Evolutionary conservation across 805 yeast genomes (phyloP), one percentile per base, ranked within the genome.

Genomic region (Starmerella apicola): DNA sequence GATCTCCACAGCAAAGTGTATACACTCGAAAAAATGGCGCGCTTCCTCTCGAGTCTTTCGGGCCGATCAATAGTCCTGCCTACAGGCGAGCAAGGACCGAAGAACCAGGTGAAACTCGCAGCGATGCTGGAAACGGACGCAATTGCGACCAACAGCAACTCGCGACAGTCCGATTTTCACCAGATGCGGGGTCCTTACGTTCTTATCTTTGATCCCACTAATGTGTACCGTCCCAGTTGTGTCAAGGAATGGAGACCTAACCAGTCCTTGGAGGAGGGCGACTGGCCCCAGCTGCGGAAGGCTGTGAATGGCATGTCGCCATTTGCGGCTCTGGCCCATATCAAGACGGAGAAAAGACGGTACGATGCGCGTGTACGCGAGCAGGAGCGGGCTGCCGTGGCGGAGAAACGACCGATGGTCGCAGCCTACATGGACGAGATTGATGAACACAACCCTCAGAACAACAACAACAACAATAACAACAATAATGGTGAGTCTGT

Each of bases 221-320:
- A 81, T 51, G 70, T 70, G 19, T 77, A 78, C 45, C 72, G 94
- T 41, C 95, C 97, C 0, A 71, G 84, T 5, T 76, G 86, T 9
- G 65, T 76, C 5, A 69, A 86, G 51, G 97, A 91, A 59, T 91
- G 95, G 94, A 41, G 67, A 41, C 36, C 44, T 1, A 5, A n/a
- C 25, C 33, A 30, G 16, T 25, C 17, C 23, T 63, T 71, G 5
- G 43, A 40, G 25, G 51, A 48, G 29, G 50, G 62, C 47, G 55
- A 65, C 23, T 69, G 73, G 74, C 93, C 94, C 2, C 71, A 66
- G 39, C 60, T 83, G 25, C 66, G 71, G 47, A 59, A 65, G 12
- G 73, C 84, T 0, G 66, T 79, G 3, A 74, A 72, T 51, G 95
- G 95, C 5, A 71, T 81, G 51, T 76, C 94, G 45, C 83, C 94